phyloP scores from a whole-genome alignment of 73 alveolate species.

The Symbiodinium pilosum region DNA sequence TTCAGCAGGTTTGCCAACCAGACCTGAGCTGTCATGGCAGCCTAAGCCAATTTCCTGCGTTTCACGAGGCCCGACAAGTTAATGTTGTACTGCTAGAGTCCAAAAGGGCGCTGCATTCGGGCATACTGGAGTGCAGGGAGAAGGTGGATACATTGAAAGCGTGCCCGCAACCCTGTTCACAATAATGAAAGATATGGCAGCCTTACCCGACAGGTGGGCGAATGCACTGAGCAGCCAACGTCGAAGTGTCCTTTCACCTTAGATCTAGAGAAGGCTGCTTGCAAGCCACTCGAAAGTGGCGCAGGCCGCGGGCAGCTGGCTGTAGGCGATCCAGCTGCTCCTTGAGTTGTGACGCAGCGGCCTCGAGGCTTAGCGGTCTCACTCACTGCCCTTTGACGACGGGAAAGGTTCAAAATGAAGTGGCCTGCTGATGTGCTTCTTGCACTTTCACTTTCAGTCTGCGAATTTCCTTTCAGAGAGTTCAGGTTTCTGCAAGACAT shows the following conservation, averaged over 20 bases:
- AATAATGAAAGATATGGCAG: too few relatives aligned
- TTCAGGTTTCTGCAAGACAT: too few relatives aligned
- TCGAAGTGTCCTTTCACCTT: constrained; percentile 69
- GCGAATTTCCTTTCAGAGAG: constrained; percentile 39
- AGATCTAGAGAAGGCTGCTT: background rate
- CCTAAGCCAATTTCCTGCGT: too few relatives aligned
- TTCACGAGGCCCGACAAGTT: background rate
- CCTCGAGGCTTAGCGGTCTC: too few relatives aligned
- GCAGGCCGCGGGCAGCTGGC: constrained; percentile 43
- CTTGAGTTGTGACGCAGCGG: constrained; percentile 74
- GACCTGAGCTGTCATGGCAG: too few relatives aligned
- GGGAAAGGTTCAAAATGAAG: background rate
- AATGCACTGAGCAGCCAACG: too few relatives aligned
- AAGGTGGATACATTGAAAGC: too few relatives aligned
- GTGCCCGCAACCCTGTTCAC: too few relatives aligned
- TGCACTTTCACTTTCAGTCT: constrained; percentile 74
- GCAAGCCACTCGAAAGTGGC: background rate
- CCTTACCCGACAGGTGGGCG: too few relatives aligned
- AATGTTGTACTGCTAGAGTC: too few relatives aligned
- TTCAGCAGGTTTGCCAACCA: background rate
- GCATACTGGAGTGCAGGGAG: too few relatives aligned
- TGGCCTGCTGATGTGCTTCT: constrained; percentile 81
- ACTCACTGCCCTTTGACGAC: background rate
- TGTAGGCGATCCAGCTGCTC: constrained; percentile 60
- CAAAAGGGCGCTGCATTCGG: too few relatives aligned